phyloP scores from a whole-genome alignment of 306 rosid genomes.

The Prunus padus region DNA sequence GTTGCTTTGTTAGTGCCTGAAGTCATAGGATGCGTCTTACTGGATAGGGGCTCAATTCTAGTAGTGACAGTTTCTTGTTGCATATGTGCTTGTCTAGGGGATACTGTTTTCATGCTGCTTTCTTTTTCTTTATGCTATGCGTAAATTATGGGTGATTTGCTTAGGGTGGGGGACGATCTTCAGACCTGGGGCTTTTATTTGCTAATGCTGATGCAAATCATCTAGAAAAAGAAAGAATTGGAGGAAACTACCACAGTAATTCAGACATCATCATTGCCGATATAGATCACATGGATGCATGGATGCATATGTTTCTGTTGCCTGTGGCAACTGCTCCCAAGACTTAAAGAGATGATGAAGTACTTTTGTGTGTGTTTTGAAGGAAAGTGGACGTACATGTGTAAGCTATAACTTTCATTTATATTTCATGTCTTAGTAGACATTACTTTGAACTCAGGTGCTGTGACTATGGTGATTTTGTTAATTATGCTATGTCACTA shows the following conservation, averaged over 20 bases:
- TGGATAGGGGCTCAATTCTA: too few species aligned
- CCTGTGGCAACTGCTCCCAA: too few species aligned
- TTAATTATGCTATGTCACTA: too few species aligned
- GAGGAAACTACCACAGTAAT: slow-evolving; percentile 47
- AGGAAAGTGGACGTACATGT: too few species aligned
- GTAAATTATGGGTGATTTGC: slow-evolving; percentile 35
- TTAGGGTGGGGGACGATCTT: slow-evolving; percentile 77
- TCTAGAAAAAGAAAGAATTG: slow-evolving; percentile 50
- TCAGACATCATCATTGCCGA: slow-evolving; percentile 43
- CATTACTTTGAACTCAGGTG: too few species aligned
- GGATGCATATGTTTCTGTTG: too few species aligned
- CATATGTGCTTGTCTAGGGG: slow-evolving; percentile 1
- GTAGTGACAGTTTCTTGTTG: slow-evolving; percentile 4
- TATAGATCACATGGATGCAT: slow-evolving; percentile 54
- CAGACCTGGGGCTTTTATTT: slow-evolving; percentile 80
- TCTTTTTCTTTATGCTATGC: slow-evolving; percentile 15
- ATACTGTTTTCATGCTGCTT: slow-evolving; percentile 1
- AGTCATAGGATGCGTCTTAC: neutral
- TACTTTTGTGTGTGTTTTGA: slow-evolving; percentile 11
- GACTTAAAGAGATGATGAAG: too few species aligned
- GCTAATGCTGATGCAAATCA: slow-evolving; percentile 79
- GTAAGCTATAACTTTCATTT: too few species aligned
- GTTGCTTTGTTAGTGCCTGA: slow-evolving; percentile 6
- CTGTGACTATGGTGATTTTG: too few species aligned
- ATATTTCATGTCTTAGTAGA: too few species aligned